Percentiles rank a stretch among this genome's conserved stretches.
Evolutionary conservation across 306 rosid genomes (phyloP).

Genomic region (Mucuna pruriens): DNA sequence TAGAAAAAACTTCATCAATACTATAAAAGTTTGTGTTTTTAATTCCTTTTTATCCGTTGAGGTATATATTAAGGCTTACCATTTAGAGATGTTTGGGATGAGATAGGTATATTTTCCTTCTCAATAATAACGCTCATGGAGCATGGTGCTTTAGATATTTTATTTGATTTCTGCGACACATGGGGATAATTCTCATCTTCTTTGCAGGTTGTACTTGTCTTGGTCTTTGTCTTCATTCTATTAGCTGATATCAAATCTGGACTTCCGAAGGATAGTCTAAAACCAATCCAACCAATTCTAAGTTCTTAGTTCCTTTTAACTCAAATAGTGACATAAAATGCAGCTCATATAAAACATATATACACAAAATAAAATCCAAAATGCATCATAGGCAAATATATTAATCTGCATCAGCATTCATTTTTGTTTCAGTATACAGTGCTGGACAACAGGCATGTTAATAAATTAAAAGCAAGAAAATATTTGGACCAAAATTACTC

Average conservation of each 20-base stretch:
- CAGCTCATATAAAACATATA: conserved; percentile 6
- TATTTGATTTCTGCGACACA: conserved; percentile 37
- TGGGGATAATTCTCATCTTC: conserved; percentile 32
- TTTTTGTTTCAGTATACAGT: neutral
- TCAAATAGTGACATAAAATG: conserved; percentile 10
- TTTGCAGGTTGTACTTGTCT: conserved; percentile 16
- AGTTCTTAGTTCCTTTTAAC: neutral
- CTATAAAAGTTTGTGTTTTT: neutral
- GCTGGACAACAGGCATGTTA: neutral
- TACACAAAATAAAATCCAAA: neutral
- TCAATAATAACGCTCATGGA: neutral
- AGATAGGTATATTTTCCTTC: conserved; percentile 19
- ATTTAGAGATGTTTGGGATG: conserved; percentile 22
- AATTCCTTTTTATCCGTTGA: neutral
- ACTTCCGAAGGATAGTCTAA: conserved; percentile 16
- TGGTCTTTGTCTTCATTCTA: conserved; percentile 40
- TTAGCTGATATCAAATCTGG: too few species aligned
- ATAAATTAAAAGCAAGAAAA: conserved; percentile 6
- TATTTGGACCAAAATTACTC: neutral
- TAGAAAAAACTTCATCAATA: neutral
- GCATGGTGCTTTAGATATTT: conserved; percentile 25
- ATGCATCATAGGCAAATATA: neutral
- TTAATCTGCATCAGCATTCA: neutral
- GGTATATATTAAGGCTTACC: conserved; percentile 41
- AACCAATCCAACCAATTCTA: conserved; percentile 20